Base-by-base conservation (phyloP, 2,329 filamentous ascomycete species). In the Daldinia eschscholtzii region DNA sequence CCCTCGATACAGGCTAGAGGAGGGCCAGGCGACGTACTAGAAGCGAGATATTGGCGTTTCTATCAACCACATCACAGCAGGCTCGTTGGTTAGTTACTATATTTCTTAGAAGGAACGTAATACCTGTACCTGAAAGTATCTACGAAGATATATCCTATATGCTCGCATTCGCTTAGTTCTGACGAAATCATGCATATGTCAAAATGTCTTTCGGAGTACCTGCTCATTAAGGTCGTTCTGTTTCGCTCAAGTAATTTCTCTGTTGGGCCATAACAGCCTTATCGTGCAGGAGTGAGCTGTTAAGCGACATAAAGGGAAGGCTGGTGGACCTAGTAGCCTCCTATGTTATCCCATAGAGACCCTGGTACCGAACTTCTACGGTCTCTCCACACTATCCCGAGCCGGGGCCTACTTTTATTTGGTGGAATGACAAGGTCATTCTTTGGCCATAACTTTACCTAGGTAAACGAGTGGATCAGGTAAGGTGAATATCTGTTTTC, bases 231-330 rank as follows among this genome's bases (percentile, higher is more conserved):
- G 9, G 6, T 46, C 18, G 18, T 10, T 23, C 12, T 46, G 42
- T 26, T 46, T 46, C 9, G 1, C 20, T 46, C 42, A n/a, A 3
- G 42, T 9, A 5, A 5, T 4, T 23, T 26, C 10, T 46, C 15
- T 23, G 20, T 46, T 46, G 9, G 42, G 42, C 12, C 42, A 10
- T n/a, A 52, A 52, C 18, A 33, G 7, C 23, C 12, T 30, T 33
- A 52, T 52, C 46, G 12, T 9, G 23, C 15, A 50, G 46, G 46
- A 5, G 6, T 7, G 9, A 46, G 18, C 15, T 52, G n/a, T 52
- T 52, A 52, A 52, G 46, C 26, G 46, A 52, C 26, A 52, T 52
- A 33, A 52, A 52, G n/a, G 46, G 46, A 52, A 52, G n/a, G 15
- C 12, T 33, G 12, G 46, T 52, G 46, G 46, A 33, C 28, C 46